Evolutionary conservation across 164 flowering plant species (phyloP).

Genomic region (Magnolia officinalis): DNA sequence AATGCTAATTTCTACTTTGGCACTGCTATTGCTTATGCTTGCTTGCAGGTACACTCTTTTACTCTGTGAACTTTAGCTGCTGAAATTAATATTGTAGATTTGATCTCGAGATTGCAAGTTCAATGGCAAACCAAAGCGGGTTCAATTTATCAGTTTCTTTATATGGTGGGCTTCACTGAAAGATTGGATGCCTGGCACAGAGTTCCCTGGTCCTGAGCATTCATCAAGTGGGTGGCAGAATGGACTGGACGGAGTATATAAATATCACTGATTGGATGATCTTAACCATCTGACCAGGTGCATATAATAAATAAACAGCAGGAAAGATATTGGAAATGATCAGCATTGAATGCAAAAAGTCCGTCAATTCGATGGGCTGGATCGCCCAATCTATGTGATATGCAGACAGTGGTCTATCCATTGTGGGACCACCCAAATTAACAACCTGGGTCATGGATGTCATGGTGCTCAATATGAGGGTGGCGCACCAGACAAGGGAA

Average conservation of each 20-base stretch:
- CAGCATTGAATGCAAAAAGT: no score
- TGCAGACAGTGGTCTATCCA: no score
- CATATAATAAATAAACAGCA: neutral
- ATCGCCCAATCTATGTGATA: no score
- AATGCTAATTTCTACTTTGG: conserved; percentile 97
- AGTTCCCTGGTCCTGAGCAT: neutral
- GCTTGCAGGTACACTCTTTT: conserved; percentile 64
- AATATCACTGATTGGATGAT: neutral
- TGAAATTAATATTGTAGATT: neutral
- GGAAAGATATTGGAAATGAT: no score
- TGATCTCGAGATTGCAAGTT: neutral
- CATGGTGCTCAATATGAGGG: no score
- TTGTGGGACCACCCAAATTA: no score
- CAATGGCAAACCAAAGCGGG: neutral
- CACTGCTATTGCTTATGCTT: conserved; percentile 87
- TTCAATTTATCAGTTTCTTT: neutral
- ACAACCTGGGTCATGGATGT: no score
- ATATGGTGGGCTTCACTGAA: neutral
- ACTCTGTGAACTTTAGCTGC: no score
- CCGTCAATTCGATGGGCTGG: no score
- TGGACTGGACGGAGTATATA: neutral
- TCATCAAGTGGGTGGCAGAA: no score
- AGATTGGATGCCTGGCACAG: neutral
- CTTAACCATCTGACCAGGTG: neutral
- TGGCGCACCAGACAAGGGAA: no score